Percentiles rank a stretch among this genome's conserved stretches.
Conservation (phyloP, 2,329 filamentous ascomycete genomes). For the Fusarium sulawesiense region DNA sequence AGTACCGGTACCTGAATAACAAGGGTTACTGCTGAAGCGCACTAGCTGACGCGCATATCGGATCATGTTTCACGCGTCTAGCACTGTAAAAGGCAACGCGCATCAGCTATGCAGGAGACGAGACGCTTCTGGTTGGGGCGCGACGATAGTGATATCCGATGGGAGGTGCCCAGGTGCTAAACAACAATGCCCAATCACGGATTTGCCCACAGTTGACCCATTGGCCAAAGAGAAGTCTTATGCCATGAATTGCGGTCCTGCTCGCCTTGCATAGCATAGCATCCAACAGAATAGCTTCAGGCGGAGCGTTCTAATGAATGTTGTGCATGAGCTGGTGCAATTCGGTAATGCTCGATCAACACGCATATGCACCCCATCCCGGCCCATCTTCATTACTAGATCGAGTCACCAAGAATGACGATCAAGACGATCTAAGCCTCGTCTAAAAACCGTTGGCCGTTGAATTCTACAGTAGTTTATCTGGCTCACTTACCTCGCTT, state of each 20-base stretch:
- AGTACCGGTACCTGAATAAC: slow-evolving; percentile 46
- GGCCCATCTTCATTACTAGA: slow-evolving; percentile 5
- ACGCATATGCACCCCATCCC: slow-evolving; percentile 29
- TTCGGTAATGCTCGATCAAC: slow-evolving; percentile 21
- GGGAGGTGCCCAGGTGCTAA: background rate
- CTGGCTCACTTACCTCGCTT: background rate
- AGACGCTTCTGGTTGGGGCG: slow-evolving; percentile 25
- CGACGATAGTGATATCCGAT: slow-evolving; percentile 21
- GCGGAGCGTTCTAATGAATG: slow-evolving; percentile 29
- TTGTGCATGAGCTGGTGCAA: slow-evolving; percentile 40
- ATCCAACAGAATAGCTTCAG: slow-evolving; percentile 6
- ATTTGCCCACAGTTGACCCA: slow-evolving; percentile 42
- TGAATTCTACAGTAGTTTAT: background rate
- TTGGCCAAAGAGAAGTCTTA: slow-evolving; percentile 39
- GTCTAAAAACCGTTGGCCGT: slow-evolving; percentile 28
- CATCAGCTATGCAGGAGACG: slow-evolving; percentile 44
- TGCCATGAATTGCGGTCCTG: slow-evolving; percentile 14
- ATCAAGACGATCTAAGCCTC: slow-evolving; percentile 44
- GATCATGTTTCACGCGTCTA: slow-evolving; percentile 48
- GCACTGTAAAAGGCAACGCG: slow-evolving; percentile 47
- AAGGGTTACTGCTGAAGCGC: slow-evolving; percentile 44
- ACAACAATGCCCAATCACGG: slow-evolving; percentile 41
- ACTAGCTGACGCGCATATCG: slow-evolving; percentile 49
- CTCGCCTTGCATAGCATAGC: slow-evolving; percentile 28
- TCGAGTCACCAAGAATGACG: slow-evolving; percentile 20